These are phyloP conservation scores for Solanum chmielewskii DNA, from an alignment of 257 asterid species.

Conservation along the genomic window DNA sequence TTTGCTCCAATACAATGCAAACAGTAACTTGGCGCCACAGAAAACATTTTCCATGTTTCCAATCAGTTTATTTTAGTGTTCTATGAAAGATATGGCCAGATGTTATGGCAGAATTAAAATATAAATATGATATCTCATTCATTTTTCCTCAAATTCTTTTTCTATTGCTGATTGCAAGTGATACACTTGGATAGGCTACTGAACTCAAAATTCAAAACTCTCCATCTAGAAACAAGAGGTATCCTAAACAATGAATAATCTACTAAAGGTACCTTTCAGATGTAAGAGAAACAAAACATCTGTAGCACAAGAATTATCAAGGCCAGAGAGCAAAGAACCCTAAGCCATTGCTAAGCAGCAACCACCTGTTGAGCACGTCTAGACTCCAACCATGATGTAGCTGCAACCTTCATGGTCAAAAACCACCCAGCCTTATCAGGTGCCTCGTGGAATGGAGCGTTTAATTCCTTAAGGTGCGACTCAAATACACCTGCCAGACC, in stretches of 20 bases:
- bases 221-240: background rate
- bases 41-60: background rate
- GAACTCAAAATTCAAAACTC: background rate
- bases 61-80: background rate
- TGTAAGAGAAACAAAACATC: background rate
- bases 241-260: background rate
- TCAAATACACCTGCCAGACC: slow-evolving; percentile 60
- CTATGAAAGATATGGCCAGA: background rate
- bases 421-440: slow-evolving; percentile 80
- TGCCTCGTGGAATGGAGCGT: slow-evolving; percentile 83
- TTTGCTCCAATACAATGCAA: background rate
- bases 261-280: background rate
- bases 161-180: background rate
- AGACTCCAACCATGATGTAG: slow-evolving; percentile 69
- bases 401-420: slow-evolving; percentile 80
- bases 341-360: slow-evolving; percentile 8
- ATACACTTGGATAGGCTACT: background rate
- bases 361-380: slow-evolving; percentile 29
- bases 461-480: slow-evolving; percentile 63
- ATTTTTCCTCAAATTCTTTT: background rate
- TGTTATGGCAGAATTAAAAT: background rate
- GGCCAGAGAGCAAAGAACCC: background rate
- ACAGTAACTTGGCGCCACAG: background rate
- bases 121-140: background rate
- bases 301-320: background rate